Conservation (phyloP, 164 flowering plant species). For the Berberis thunbergii region DNA sequence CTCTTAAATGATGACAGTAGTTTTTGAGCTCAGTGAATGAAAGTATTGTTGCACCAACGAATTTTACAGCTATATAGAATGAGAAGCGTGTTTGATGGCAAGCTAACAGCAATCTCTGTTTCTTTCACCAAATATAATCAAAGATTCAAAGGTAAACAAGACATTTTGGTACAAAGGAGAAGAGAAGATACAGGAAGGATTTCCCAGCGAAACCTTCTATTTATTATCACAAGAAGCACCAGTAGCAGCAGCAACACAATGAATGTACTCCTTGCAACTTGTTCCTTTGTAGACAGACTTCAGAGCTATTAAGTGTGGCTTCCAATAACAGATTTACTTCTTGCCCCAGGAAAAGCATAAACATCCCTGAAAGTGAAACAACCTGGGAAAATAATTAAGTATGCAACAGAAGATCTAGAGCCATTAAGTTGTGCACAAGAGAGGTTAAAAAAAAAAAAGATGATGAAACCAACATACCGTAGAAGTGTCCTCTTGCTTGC, state of each 20-base stretch:
- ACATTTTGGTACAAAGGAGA: neutral
- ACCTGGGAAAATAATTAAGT: neutral
- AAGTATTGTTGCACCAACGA: no score
- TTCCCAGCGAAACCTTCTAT: constrained; percentile 2
- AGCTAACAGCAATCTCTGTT: no score
- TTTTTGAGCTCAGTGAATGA: no score
- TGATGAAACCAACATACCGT: constrained; percentile 17
- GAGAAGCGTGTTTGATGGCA: no score
- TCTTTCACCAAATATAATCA: constrained; percentile 1
- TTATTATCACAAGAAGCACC: constrained; percentile 13
- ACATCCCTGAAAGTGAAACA: constrained; percentile 21
- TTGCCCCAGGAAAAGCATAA: constrained; percentile 44
- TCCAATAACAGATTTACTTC: neutral
- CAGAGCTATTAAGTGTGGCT: constrained; percentile 22
- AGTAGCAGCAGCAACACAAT: constrained; percentile 9
- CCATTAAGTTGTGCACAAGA: neutral
- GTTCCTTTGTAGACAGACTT: constrained; percentile 14
- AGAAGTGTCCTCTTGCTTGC: constrained; percentile 6
- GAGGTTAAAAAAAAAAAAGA: neutral
- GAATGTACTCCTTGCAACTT: constrained; percentile 13
- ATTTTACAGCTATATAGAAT: no score
- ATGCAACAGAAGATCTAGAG: neutral
- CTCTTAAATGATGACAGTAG: no score
- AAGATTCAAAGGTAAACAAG: neutral
- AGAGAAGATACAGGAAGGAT: constrained; percentile 1